A percentile compares a stretch with the other conserved stretches of the same genome.
phyloP scores from a whole-genome alignment of 495 filamentous ascomycete species.

The Talaromyces thailandensis region DNA sequence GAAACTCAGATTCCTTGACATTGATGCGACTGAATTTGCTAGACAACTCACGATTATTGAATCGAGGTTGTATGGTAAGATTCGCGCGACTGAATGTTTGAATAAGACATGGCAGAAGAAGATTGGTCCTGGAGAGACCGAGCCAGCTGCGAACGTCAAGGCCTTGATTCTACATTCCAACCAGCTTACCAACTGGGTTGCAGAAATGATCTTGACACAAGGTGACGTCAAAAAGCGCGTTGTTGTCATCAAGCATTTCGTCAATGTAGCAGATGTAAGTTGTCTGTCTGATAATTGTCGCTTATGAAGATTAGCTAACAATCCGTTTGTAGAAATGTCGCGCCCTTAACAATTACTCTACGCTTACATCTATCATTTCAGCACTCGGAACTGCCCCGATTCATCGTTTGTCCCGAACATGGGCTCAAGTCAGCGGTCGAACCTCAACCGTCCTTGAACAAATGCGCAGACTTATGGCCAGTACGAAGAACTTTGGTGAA shows the following conservation, averaged over 20 bases:
- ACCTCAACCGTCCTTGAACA: conserved; percentile 71
- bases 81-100: conserved; percentile 88
- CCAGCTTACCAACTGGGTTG: conserved; percentile 98
- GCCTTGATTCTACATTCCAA: conserved; percentile 95
- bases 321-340: conserved; percentile 74
- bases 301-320: background rate
- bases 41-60: conserved; percentile 96
- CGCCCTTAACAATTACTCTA: conserved; percentile 89
- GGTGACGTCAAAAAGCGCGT: conserved; percentile 90
- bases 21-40: conserved; percentile 91
- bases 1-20: conserved; percentile 97
- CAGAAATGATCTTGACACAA: conserved; percentile 98
- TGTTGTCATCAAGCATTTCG: conserved; percentile 97
- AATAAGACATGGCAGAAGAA: conserved; percentile 99
- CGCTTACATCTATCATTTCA: conserved; percentile 96
- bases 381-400: conserved; percentile 91
- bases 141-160: conserved; percentile 91
- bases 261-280: conserved; percentile 86
- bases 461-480: conserved; percentile 92
- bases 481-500: conserved; percentile 96
- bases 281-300: background rate
- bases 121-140: conserved; percentile 67
- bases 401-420: conserved; percentile 87
- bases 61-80: conserved; percentile 87
- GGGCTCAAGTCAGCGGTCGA: conserved; percentile 81